A percentile compares a stretch with the other conserved stretches of the same genome.
phyloP scores from a whole-genome alignment of 352 stramenopile genomes.

The Phytophthora cryptogea region DNA sequence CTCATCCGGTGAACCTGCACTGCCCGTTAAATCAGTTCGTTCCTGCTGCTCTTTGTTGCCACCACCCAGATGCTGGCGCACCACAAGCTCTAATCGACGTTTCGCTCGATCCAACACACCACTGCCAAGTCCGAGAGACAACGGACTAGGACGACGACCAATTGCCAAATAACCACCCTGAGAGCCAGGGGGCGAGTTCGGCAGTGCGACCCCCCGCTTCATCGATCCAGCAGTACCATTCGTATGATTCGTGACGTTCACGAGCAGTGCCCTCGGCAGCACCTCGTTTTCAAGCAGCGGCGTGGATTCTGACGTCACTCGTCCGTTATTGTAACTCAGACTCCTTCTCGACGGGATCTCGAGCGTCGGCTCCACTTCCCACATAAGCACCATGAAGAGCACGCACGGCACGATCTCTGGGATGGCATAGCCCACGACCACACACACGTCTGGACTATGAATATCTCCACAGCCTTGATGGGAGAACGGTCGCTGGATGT shows the following conservation, averaged over 20 bases:
- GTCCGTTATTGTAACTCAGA: conserved; percentile 46
- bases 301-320: conserved; percentile 47
- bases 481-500: conserved; percentile 77
- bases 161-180: conserved; percentile 27
- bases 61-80: conserved; percentile 42
- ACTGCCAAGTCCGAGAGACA: conserved; percentile 62
- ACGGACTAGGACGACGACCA: conserved; percentile 54
- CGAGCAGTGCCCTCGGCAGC: conserved; percentile 18
- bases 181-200: conserved; percentile 18
- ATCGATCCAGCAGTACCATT: background rate
- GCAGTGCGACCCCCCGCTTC: conserved; percentile 1
- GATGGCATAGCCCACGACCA: conserved; percentile 74
- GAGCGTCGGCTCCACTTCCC: conserved; percentile 78
- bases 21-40: conserved; percentile 10
- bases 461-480: conserved; percentile 74
- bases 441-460: conserved; percentile 59
- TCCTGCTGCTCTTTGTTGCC: conserved; percentile 19
- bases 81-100: conserved; percentile 41
- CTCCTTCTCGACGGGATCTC: conserved; percentile 61
- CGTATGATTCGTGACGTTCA: conserved; percentile 12
- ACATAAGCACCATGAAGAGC: conserved; percentile 88
- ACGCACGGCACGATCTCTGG: conserved; percentile 73
- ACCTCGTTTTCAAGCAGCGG: conserved; percentile 52
- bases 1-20: conserved; percentile 13
- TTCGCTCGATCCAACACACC: conserved; percentile 55